A percentile compares a stretch with the other conserved stretches of the same genome.
These are phyloP conservation scores for Populus davidiana DNA, from an alignment of 345 rosid species.

Conservation along the genomic window DNA sequence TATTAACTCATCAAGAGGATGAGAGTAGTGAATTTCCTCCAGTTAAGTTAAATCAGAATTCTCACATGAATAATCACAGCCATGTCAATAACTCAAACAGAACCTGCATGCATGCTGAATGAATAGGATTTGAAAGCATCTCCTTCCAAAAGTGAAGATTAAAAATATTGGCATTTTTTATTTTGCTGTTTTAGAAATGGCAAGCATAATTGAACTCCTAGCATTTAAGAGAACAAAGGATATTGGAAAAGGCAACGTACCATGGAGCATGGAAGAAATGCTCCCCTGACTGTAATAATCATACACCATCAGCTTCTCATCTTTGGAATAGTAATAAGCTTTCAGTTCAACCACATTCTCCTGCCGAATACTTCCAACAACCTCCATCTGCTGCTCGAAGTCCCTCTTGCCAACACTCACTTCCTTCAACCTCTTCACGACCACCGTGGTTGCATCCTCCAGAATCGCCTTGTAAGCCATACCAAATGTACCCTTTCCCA, in stretches of 20 bases:
- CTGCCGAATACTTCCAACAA: conserved; percentile 71
- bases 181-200: conserved; percentile 3
- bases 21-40: background rate
- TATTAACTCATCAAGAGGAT: background rate
- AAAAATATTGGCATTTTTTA: background rate
- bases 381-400: conserved; percentile 93
- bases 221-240: conserved; percentile 3
- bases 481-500: conserved; percentile 95
- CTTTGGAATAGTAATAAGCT: conserved; percentile 88
- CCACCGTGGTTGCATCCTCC: conserved; percentile 75
- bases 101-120: background rate
- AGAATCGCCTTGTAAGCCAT: conserved; percentile 84
- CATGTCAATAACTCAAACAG: background rate
- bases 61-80: conserved; percentile 2
- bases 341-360: conserved; percentile 75
- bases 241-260: conserved; percentile 37
- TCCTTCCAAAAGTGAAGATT: background rate
- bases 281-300: conserved; percentile 67
- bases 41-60: background rate
- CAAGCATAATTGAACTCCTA: background rate
- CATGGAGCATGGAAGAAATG: conserved; percentile 65
- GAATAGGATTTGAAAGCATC: background rate
- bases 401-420: conserved; percentile 74
- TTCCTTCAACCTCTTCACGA: conserved; percentile 83
- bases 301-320: conserved; percentile 81